Base-by-base conservation (phyloP, 2,329 filamentous ascomycete genomes). In the Ascochyta rabiei region DNA sequence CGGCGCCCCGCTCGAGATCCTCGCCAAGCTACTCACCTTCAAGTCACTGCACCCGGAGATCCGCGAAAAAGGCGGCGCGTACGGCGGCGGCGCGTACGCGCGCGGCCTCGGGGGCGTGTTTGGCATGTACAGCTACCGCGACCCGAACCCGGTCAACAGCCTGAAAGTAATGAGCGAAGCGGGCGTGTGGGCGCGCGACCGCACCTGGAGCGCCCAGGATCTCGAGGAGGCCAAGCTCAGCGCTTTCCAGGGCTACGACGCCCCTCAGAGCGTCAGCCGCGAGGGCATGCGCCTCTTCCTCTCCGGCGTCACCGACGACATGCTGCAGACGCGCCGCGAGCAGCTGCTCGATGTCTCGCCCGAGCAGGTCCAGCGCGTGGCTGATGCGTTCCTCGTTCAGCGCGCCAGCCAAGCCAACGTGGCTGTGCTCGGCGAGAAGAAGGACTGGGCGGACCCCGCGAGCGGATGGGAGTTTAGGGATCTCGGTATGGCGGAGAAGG, bases 1-100 rank as follows among this genome's bases (percentile, higher is more conserved):
- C 47, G 87, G 89, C 35, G 91, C 95, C 1, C 84, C 92, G 0
- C 86, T 98, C 15, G 91, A 93, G 67, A 89, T 98, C 35, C 86
- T 99, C 19, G 87, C 93, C 12, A 91, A 97, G 73, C 85, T 99
- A 16, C 84, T 99, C 28, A 98, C 93, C 0, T 93, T 99, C 79
- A 97, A 96, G 76, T 90, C 97, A 71, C 82, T 99, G 24, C 95
- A 99, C 72, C 93, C 96, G 64, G 95, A 98, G 76, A 97, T 99
- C 62, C 90, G 95, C 50, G 95, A 99, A 73, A 98, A 98, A 77
- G 95, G 95, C 28, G 95, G 95, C 33, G 95, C 95, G 0, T 99
- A 99, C 65, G 95, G 95, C 39, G 95, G 91, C 19, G 92, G 93
- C 13, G 93, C 95, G 1, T 93, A 91, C 72, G 88, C 89, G 39